Evolutionary conservation across 352 stramenopile genomes (phyloP), one percentile per base, ranked within the genome.

Genomic region (Pythium brachiatum): DNA sequence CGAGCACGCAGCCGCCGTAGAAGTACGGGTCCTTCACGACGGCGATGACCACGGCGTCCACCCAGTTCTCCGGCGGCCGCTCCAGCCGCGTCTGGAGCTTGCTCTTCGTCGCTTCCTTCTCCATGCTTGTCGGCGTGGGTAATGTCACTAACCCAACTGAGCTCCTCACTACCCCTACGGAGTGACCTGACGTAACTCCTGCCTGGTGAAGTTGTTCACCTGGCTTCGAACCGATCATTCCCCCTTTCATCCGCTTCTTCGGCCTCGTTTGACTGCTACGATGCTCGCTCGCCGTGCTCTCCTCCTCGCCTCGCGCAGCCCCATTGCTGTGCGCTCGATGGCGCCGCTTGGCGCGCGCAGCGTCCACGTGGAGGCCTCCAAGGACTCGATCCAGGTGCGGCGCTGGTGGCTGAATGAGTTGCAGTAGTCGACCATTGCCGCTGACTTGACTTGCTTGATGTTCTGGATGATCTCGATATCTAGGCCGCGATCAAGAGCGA

Each of bases 21-120:
- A 88, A 89, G n/a, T 72, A 46, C 18, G 84, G 84, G 25, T 93
- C 80, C 46, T 74, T 76, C 29, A 88, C 52, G 48, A 93, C 60
- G 15, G 74, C 72, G 25, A 88, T 66, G 64, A 90, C 74, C 27
- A 90, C 61, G 26, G 73, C 66, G 60, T 90, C 84, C 36, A 78
- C 76, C 81, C 81, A 93, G 61, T 74, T 77, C 68, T 85, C 73
- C 18, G 81, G 73, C 31, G 74, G 75, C 43, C 76, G 72, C 66
- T 75, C 68, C 61, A 92, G 56, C 73, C 48, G 56, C 52, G 25
- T 51, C 39, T 64, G 39, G 1, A 73, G 66, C 29, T 48, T 60
- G 11, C 41, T 56, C 21, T 57, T 66, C 39, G 31, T 39, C 21
- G 31, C 27, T 0, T 26, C 32, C 13, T 56, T 43, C 36, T 23